These are phyloP conservation scores for Luzula sylvatica DNA, from an alignment of 176 grass and related monocot genomes.

Conservation along the genomic window DNA sequence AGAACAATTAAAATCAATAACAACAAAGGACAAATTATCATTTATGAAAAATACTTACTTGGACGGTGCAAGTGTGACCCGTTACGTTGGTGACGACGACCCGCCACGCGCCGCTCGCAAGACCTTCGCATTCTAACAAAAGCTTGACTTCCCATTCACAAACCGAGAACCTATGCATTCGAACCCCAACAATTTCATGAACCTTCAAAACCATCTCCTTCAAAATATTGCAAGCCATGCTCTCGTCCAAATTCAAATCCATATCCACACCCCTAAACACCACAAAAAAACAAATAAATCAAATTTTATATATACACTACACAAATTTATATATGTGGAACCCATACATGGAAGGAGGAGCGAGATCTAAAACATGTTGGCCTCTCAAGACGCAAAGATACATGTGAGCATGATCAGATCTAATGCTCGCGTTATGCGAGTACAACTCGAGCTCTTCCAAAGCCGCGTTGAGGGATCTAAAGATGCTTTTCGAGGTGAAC, in stretches of 20 bases:
- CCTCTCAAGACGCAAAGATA: constrained; percentile 76
- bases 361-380: constrained; percentile 62
- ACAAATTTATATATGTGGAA: constrained; percentile 9
- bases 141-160: constrained; percentile 98
- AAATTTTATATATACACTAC: neutral
- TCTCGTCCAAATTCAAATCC: constrained; percentile 47
- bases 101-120: constrained; percentile 87
- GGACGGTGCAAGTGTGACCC: constrained; percentile 90
- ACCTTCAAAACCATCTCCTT: constrained; percentile 84
- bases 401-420: constrained; percentile 92
- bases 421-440: constrained; percentile 59
- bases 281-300: neutral
- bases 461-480: constrained; percentile 81
- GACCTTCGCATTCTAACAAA: constrained; percentile 62
- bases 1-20: neutral
- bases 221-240: constrained; percentile 46
- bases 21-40: constrained; percentile 1
- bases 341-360: constrained; percentile 66
- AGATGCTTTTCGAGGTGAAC: constrained; percentile 74
- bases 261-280: constrained; percentile 48
- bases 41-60: constrained; percentile 51
- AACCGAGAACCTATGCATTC: constrained; percentile 95
- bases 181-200: constrained; percentile 83
- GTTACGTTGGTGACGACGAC: constrained; percentile 89
- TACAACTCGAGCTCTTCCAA: constrained; percentile 95